Evolutionary conservation across 768 basidiomycete species (phyloP), one percentile per base, ranked within the genome.

Genomic region (Cyclocybe cylindracea): DNA sequence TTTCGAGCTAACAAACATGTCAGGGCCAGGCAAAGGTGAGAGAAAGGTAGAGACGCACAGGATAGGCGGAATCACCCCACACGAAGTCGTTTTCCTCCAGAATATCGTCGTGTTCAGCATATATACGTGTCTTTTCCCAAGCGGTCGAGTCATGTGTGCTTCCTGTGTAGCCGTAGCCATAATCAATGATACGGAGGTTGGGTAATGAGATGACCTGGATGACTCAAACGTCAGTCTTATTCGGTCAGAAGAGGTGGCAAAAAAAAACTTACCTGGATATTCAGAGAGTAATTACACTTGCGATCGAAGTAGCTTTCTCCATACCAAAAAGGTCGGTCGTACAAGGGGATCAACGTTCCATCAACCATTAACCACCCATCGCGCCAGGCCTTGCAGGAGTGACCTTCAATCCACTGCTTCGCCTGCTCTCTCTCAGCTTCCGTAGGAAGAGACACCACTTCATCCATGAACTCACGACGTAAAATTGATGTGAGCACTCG

Each of bases 11-110:
- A n/a, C n/a, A n/a, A n/a, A n/a, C n/a, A n/a, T n/a, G n/a, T n/a
- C n/a, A n/a, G n/a, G n/a, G n/a, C n/a, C n/a, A n/a, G n/a, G n/a
- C n/a, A n/a, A n/a, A n/a, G n/a, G n/a, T n/a, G 40, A 18, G 13
- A 48, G 4, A 45, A 19, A 42, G 40, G 10, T 24, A n/a, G n/a
- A n/a, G 5, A 59, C 61, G 7, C 38, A 72, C 65, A n/a, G 71
- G 67, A 63, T 76, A 76, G 32, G 74, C 69, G 4, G 69, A 71
- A 48, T 76, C 71, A 31, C 61, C 73, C 70, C 69, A 74, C 0
- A 74, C 58, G 44, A 57, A 76, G 44, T 74, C 72, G 40, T 50
- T 48, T 0, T 60, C 59, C 2, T 65, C 54, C 0, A 73, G 44
- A 11, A 73, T 11, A 0, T n/a, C 47, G 0, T 51, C 48, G 46